Evolutionary conservation across 345 rosid species (phyloP), one percentile per base, ranked within the genome.

Genomic region (Gossypium sturtianum): DNA sequence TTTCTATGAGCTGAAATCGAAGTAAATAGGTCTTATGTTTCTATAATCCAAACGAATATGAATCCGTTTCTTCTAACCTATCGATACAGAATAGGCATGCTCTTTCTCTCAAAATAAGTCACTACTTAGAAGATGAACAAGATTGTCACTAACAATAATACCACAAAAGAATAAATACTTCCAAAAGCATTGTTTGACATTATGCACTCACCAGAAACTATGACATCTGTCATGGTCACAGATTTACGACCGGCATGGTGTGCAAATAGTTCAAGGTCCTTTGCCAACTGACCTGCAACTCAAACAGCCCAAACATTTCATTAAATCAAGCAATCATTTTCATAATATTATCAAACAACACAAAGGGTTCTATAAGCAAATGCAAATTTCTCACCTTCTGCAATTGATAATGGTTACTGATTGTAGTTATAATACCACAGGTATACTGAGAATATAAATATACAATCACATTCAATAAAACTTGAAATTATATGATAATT

Each of bases 211-310:
- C 98, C 89, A 16, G 94, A 83, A 75, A 92, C 90, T 73, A 92
- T 81, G 82, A 91, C 97, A 77, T 94, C 98, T 47, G 93, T 94
- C 86, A 84, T 89, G 74, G 86, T 91, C 52, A 91, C 96, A 72
- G 88, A 77, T 82, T 93, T 94, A 60, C 98, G 96, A 69, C 97
- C 91, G 72, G 90, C 96, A 74, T 94, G 99, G 74, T 86, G 99
- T 41, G 97, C 92, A 82, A 92, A 93, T 43, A 85, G 84, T 83
- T 92, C 94, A 34, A 94, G 84, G 71, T 91, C 94, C 83, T 84
- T 91, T 1, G 95, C 92, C 76, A 94, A 70, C 58, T 86, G 89
- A 71, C 88, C 98, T 94, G 95, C 73, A 56, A 72, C 45, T 72
- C 74, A 75, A 73, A 15, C 59, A 57, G 60, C n/a, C 71, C 71